Evolutionary conservation across 2,329 filamentous ascomycete species (phyloP), one percentile per base, ranked within the genome.

Genomic region (Simplicillium sp.): DNA sequence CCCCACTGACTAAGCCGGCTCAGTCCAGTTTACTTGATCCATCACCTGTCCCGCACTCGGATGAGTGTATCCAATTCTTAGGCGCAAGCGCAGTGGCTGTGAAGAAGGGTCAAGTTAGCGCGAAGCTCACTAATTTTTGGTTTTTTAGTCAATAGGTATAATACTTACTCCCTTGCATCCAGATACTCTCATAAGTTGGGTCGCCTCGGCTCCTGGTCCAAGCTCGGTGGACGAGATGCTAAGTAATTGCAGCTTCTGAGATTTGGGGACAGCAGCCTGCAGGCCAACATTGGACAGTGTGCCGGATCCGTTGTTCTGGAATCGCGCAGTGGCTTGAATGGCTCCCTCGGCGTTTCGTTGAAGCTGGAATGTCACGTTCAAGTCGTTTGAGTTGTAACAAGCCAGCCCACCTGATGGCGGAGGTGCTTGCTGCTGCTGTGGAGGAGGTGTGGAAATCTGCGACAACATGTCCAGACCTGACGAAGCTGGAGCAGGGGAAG

Each of bases 11-110:
- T 56, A 43, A 68, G 39, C 65, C 41, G 87, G 82, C 64, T 98
- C 92, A 25, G 85, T 82, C 92, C 92, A 98, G 67, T 96, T 94
- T 44, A 97, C 88, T 65, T 97, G 89, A 56, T 98, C 92, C 58
- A 84, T 83, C 14, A 94, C 73, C 46, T 82, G 75, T 39, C 80
- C 80, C 17, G 71, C 77, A 43, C 77, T 75, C 43, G 83, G 78
- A 60, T 84, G 84, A 29, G 76, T 68, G 59, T 88, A 97, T 43
- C 77, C 80, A 54, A 98, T 77, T 64, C 88, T 88, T 55, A 98
- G 68, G 56, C 92, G 81, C 52, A 98, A 69, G 47, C 90, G 80
- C 48, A 98, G 75, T 49, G 84, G 73, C 92, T 96, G 54, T 29
- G 49, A 34, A 28, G 34, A 37, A 4, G 36, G 9, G 20, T 25